Conservation (phyloP, 768 basidiomycete species). For the Naganishia kalamii region DNA sequence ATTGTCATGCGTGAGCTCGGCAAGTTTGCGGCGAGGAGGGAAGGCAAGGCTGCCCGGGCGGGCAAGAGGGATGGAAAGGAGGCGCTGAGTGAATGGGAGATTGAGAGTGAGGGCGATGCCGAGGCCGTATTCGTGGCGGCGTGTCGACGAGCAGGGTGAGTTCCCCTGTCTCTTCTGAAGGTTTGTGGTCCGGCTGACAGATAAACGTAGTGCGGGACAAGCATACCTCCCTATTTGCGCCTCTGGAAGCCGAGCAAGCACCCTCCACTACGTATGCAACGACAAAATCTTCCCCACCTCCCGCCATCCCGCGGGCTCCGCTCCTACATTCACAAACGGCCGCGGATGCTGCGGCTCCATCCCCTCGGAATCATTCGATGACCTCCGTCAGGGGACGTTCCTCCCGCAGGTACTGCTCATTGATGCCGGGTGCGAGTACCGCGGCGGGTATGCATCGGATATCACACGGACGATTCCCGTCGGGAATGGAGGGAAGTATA, state of each 20-base stretch:
- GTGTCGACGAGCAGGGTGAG: conserved; percentile 79
- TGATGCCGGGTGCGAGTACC: conserved; percentile 91
- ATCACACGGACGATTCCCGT: conserved; percentile 55
- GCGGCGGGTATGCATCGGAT: conserved; percentile 58
- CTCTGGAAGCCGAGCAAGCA: conserved; percentile 74
- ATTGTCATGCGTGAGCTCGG: conserved; percentile 87
- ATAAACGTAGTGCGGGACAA: conserved; percentile 62
- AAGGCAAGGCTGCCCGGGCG: conserved; percentile 30
- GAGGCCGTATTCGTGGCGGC: conserved; percentile 89
- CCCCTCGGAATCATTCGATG: conserved; percentile 31
- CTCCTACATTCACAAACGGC: conserved; percentile 12
- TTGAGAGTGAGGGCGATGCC: conserved; percentile 86
- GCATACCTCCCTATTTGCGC: conserved; percentile 92
- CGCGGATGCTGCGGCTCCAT: conserved; percentile 41
- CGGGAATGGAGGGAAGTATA: conserved; percentile 89
- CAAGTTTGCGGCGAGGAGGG: conserved; percentile 46
- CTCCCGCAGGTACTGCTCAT: conserved; percentile 65
- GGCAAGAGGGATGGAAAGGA: conserved; percentile 32
- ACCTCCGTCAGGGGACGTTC: conserved; percentile 48
- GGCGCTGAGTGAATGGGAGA: conserved; percentile 63
- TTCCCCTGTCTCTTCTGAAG: not conserved
- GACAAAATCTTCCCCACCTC: conserved; percentile 52
- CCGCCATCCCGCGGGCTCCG: conserved; percentile 18
- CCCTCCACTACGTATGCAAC: conserved; percentile 84
- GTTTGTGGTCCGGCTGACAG: not conserved